These are phyloP conservation scores for Kwoniella mangroviensis DNA, from an alignment of 768 basidiomycete species.

Conservation along the genomic window DNA sequence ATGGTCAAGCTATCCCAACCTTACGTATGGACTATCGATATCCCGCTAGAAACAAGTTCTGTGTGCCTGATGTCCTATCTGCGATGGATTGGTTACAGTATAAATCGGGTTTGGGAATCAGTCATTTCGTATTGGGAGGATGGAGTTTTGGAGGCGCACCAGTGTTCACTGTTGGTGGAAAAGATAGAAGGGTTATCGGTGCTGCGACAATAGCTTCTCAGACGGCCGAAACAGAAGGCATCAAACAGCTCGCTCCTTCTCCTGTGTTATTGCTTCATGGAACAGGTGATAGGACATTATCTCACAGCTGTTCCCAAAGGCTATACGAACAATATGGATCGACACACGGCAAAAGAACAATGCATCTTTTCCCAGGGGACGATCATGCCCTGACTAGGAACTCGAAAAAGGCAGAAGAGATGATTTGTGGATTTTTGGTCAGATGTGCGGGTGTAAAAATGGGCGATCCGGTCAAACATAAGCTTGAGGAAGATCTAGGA, in stretches of 20 bases:
- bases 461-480: not conserved
- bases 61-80: not conserved
- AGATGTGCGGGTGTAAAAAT: not conserved
- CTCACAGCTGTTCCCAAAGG: not conserved
- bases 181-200: not conserved
- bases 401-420: not conserved
- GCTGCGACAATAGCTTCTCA: not conserved
- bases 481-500: not conserved
- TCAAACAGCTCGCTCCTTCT: not conserved
- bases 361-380: not conserved
- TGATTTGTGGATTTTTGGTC: not conserved
- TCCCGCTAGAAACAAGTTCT: not conserved
- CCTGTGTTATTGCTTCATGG: not conserved
- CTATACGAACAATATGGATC: not conserved
- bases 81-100: not conserved
- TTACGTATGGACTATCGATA: constrained; percentile 3
- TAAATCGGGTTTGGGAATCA: not conserved
- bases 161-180: not conserved
- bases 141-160: not conserved
- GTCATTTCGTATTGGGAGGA: not conserved
- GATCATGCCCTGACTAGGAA: not conserved
- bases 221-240: not conserved
- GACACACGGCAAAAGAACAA: not conserved
- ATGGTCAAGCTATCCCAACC: constrained; percentile 3
- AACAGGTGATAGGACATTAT: not conserved